phyloP scores from a whole-genome alignment of 208 protist genomes.

The Trypanosoma melophagium region DNA sequence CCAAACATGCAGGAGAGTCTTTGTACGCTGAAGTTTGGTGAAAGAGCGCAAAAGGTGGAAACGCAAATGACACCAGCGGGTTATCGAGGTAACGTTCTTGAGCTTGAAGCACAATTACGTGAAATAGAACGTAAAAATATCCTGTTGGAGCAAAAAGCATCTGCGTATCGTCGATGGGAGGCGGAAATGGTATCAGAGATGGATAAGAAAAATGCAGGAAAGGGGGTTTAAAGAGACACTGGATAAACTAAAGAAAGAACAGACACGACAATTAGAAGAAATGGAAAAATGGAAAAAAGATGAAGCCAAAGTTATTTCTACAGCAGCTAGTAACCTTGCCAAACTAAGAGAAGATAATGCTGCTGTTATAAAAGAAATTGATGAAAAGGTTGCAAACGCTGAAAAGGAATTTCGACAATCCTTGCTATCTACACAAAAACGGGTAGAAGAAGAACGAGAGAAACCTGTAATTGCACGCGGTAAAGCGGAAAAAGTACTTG shows the following conservation, averaged over 20 bases:
- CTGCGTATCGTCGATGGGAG: slow-evolving; percentile 5
- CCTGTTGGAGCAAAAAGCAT: neutral
- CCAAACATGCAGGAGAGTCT: slow-evolving; percentile 71
- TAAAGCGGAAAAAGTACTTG: slow-evolving; percentile 9
- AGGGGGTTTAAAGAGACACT: neutral
- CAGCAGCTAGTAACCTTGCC: slow-evolving; percentile 39
- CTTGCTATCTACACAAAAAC: neutral
- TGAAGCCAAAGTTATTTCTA: neutral
- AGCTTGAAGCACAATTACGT: neutral
- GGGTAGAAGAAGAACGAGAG: neutral
- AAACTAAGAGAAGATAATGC: slow-evolving; percentile 41
- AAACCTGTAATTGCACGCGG: neutral
- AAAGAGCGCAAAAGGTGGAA: slow-evolving; percentile 70
- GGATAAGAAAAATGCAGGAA: neutral
- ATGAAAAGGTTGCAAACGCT: slow-evolving; percentile 18
- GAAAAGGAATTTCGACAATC: slow-evolving; percentile 6
- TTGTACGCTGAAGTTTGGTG: slow-evolving; percentile 67
- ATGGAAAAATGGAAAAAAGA: slow-evolving; percentile 13
- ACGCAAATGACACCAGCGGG: slow-evolving; percentile 26
- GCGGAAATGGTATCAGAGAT: neutral
- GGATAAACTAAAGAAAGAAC: slow-evolving; percentile 6
- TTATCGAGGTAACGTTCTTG: slow-evolving; percentile 22
- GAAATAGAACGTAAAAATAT: slow-evolving; percentile 8
- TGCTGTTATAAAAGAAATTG: slow-evolving; percentile 16
- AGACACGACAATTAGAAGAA: neutral